A percentile compares a stretch with the other conserved stretches of the same genome.
Evolutionary conservation across 805 yeast genomes (phyloP).

Genomic region (Candida cerambycidarum): DNA sequence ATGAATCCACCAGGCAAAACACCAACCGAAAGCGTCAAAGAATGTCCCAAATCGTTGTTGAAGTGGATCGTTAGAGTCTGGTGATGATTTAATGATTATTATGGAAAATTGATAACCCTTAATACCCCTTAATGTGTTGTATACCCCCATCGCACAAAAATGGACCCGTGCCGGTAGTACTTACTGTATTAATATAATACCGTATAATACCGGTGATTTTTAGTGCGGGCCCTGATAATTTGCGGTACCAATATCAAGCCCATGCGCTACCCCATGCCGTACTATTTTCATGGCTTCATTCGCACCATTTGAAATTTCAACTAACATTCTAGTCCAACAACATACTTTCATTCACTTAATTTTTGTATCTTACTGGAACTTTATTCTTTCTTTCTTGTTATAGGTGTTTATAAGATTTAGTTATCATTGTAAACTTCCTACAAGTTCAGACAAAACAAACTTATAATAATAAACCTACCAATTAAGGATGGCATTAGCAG

Average conservation of each 20-base stretch:
- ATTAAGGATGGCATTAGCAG: slow-evolving; percentile 74
- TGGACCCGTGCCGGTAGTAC: not conserved
- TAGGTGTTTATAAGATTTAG: slow-evolving; percentile 17
- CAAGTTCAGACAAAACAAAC: slow-evolving; percentile 3
- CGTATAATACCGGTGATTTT: too few relatives aligned
- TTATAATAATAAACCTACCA: too few relatives aligned
- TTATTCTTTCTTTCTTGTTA: slow-evolving; percentile 13
- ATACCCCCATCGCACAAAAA: not conserved
- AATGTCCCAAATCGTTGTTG: too few relatives aligned
- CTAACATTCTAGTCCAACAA: slow-evolving; percentile 9
- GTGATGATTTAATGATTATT: too few relatives aligned
- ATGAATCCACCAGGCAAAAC: too few relatives aligned
- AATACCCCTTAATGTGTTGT: slow-evolving; percentile 3
- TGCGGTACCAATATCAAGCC: too few relatives aligned
- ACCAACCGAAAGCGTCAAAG: too few relatives aligned
- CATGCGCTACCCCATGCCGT: too few relatives aligned
- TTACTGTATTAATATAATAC: too few relatives aligned
- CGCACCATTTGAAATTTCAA: not conserved
- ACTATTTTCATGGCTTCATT: too few relatives aligned
- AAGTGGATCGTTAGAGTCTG: too few relatives aligned
- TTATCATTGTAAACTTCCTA: slow-evolving; percentile 16
- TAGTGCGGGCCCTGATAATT: too few relatives aligned
- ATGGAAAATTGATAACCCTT: not conserved
- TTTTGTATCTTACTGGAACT: slow-evolving; percentile 11
- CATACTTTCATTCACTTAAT: slow-evolving; percentile 10